Base-by-base conservation (phyloP, 1,139 yeast species). In the Pichia cactophila region DNA sequence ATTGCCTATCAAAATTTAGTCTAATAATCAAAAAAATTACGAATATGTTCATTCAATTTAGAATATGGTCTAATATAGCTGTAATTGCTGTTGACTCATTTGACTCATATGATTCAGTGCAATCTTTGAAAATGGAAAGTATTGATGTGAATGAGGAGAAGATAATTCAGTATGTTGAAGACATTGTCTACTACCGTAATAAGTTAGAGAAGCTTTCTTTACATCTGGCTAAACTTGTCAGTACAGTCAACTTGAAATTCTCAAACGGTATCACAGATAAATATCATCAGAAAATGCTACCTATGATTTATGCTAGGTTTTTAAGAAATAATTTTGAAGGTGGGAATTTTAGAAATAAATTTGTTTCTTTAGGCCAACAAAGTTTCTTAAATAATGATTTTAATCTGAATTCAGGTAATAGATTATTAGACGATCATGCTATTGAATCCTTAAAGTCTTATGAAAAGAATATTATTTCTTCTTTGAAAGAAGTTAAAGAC, bases 331-430 rank as follows among this genome's bases (percentile, higher is more conserved):
- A 77, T 50, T 83, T 80, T 61, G 81, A 80, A 58, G 90, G 88
- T 10, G 89, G 88, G 9, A 81, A 81, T 56, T 83, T 87, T 83
- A 75, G 80, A 46, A 83, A 82, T 58, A 86, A 86, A 33, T 81
- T 82, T 57, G 79, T 78, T 55, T 35, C 50, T 20, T 53, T 47
- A 2, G 53, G 33, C 40, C 26, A 10, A n/a, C 2, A 12, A 5
- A 48, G 46, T 41, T 54, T 55, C 38, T 48, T 54, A n/a, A 53
- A 55, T 33, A 56, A 55, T n/a, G 57, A 56, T 12, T 51, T 52
- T 16, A 43, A 51, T 4, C 43, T 46, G 47, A 77, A 70, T 53
- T 28, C 28, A 4, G 70, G 73, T 41, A 78, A 78, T 53, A 64
- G 75, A 0, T 64, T 78, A 14, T 69, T 81, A 46, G 83, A 77